Percentiles rank a stretch among this genome's conserved stretches.
Evolutionary conservation across 108 stramenopile genomes (phyloP).

Genomic region (Fistulifera pelliculosa): DNA sequence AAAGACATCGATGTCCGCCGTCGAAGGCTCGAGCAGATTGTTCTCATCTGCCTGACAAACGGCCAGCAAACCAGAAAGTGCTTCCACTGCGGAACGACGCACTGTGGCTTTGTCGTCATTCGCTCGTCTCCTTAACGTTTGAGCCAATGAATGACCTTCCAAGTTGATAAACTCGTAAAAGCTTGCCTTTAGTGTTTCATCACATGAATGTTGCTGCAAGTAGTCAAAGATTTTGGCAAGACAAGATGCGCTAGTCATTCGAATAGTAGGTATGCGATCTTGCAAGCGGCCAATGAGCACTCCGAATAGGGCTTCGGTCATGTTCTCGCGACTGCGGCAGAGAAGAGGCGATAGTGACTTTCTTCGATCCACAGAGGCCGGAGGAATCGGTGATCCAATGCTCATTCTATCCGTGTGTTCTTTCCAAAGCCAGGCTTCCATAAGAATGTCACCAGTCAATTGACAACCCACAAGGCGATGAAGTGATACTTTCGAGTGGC

Average conservation of each 20-base stretch:
- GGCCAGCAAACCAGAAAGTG: slow-evolving; percentile 18
- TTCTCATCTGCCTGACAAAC: slow-evolving; percentile 7
- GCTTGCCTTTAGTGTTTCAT: slow-evolving; percentile 1
- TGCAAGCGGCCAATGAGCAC: slow-evolving; percentile 53
- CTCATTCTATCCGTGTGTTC: slow-evolving; percentile 9
- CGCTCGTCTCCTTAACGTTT: slow-evolving; percentile 45
- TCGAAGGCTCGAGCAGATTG: slow-evolving; percentile 22
- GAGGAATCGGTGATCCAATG: not conserved
- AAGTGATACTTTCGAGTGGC: slow-evolving; percentile 54
- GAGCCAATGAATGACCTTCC: slow-evolving; percentile 26
- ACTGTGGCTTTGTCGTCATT: slow-evolving; percentile 67
- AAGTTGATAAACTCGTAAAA: slow-evolving; percentile 23
- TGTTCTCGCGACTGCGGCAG: slow-evolving; percentile 5
- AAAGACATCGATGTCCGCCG: slow-evolving; percentile 46
- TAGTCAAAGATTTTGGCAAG: not conserved
- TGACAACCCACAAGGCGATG: slow-evolving; percentile 70
- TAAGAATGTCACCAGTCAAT: slow-evolving; percentile 45
- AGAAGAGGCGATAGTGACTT: slow-evolving; percentile 2
- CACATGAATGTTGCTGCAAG: slow-evolving; percentile 6
- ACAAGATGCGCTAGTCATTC: slow-evolving; percentile 46
- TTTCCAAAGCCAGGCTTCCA: slow-evolving; percentile 50
- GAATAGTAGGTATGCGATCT: slow-evolving; percentile 65
- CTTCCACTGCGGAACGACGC: slow-evolving; percentile 46
- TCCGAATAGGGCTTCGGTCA: slow-evolving; percentile 31
- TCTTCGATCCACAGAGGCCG: not conserved